Evolutionary conservation across 805 yeast genomes (phyloP).

Genomic region (Kuraishia hungarica): DNA sequence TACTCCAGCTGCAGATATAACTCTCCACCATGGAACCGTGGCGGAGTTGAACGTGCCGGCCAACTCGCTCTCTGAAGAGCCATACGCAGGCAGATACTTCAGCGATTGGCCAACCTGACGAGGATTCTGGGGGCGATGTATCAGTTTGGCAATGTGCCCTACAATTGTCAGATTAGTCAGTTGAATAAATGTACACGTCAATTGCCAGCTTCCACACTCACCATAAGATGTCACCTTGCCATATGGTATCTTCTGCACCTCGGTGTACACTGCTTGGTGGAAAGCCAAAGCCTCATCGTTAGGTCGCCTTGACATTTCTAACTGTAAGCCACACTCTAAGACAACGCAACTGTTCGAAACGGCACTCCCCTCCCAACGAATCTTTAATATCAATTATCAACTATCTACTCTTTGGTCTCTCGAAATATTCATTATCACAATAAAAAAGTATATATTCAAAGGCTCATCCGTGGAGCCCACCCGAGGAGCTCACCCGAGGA

Average conservation of each 20-base stretch:
- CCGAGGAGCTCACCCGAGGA: no score
- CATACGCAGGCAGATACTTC: constrained; percentile 35
- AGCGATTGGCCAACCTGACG: constrained; percentile 70
- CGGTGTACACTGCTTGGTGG: constrained; percentile 40
- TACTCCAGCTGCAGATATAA: constrained; percentile 52
- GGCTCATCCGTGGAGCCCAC: no score
- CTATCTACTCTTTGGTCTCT: no score
- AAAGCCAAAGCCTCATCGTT: constrained; percentile 1
- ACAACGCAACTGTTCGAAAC: no score
- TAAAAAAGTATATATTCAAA: no score
- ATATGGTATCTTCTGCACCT: constrained; percentile 44
- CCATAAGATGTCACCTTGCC: constrained; percentile 69
- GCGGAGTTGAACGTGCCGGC: constrained; percentile 17
- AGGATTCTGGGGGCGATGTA: constrained; percentile 56
- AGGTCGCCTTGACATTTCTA: not conserved
- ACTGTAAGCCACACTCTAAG: no score
- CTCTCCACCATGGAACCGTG: constrained; percentile 77
- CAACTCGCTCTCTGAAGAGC: constrained; percentile 16
- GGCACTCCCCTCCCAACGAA: no score
- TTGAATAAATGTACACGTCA: no score
- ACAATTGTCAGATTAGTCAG: not conserved
- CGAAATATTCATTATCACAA: no score
- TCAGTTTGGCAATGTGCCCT: constrained; percentile 61
- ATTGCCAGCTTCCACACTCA: constrained; percentile 12
- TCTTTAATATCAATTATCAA: no score